phyloP scores from a whole-genome alignment of 352 stramenopile species.

The Stephanocyclus meneghinianus region DNA sequence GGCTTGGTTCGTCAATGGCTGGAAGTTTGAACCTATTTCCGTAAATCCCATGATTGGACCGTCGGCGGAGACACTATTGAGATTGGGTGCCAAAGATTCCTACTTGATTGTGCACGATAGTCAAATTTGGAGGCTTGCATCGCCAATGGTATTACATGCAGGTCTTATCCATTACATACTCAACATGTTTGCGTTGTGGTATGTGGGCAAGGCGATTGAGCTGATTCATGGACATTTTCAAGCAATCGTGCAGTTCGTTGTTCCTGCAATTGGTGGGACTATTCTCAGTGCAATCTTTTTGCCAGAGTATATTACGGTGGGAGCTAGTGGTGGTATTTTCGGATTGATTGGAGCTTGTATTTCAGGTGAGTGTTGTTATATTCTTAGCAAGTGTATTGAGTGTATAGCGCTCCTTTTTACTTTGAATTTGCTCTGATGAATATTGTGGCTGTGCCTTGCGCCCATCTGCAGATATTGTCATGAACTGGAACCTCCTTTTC shows the following conservation, averaged over 20 bases:
- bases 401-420: neutral
- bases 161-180: slow-evolving; percentile 84
- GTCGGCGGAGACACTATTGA: slow-evolving; percentile 72
- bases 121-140: slow-evolving; percentile 79
- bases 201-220: slow-evolving; percentile 83
- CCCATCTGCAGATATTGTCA: slow-evolving; percentile 71
- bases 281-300: slow-evolving; percentile 83
- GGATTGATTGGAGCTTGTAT: slow-evolving; percentile 84
- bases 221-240: slow-evolving; percentile 77
- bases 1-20: slow-evolving; percentile 74
- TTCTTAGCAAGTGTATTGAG: neutral
- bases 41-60: slow-evolving; percentile 85
- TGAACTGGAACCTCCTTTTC: slow-evolving; percentile 85
- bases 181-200: slow-evolving; percentile 84
- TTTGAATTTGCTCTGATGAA: neutral
- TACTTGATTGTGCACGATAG: slow-evolving; percentile 81
- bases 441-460: neutral
- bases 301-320: slow-evolving; percentile 80
- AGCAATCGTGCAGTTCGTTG: slow-evolving; percentile 65
- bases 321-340: slow-evolving; percentile 84
- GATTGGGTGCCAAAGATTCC: slow-evolving; percentile 79
- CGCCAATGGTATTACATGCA: slow-evolving; percentile 83
- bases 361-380: slow-evolving; percentile 23
- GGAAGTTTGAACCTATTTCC: slow-evolving; percentile 71
- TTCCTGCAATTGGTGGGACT: slow-evolving; percentile 77